Evolutionary conservation across 345 rosid genomes (phyloP).

Genomic region (Melaleuca quinquenervia): DNA sequence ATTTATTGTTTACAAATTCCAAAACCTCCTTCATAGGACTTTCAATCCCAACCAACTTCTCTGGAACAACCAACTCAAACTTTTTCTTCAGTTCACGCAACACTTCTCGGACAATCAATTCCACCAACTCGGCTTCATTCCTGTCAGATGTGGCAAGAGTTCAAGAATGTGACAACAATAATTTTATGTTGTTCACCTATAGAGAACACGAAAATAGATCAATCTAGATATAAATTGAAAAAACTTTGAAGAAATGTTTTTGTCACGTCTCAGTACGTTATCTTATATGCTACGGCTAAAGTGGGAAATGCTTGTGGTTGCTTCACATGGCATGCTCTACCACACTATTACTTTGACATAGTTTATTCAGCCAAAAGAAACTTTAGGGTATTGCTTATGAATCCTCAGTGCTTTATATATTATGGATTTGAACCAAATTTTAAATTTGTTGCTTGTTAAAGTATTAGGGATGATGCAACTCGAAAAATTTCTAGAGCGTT

Average conservation of each 20-base stretch:
- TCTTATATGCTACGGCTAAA: fast-evolving
- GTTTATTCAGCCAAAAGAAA: fast-evolving
- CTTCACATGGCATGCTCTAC: background rate
- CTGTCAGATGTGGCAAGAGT: background rate
- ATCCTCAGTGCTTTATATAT: fast-evolving
- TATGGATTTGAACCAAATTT: background rate
- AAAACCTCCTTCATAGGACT: background rate
- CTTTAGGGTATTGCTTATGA: background rate
- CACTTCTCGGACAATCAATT: background rate
- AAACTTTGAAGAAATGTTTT: background rate
- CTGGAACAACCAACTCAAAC: background rate
- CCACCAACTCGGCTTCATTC: background rate
- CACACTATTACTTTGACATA: fast-evolving
- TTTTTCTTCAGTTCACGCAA: background rate
- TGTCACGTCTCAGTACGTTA: too few relatives aligned
- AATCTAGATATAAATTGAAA: background rate
- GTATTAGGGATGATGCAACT: background rate
- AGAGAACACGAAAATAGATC: background rate
- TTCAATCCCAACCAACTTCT: background rate
- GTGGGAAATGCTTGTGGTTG: fast-evolving
- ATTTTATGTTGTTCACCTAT: background rate
- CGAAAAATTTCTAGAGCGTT: fast-evolving
- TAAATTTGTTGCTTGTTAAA: fast-evolving
- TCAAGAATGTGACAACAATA: background rate
- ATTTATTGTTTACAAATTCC: background rate